Evolutionary conservation across 225 moss, liverwort and hornwort genomes (phyloP).

Genomic region (Bryum argenteum): DNA sequence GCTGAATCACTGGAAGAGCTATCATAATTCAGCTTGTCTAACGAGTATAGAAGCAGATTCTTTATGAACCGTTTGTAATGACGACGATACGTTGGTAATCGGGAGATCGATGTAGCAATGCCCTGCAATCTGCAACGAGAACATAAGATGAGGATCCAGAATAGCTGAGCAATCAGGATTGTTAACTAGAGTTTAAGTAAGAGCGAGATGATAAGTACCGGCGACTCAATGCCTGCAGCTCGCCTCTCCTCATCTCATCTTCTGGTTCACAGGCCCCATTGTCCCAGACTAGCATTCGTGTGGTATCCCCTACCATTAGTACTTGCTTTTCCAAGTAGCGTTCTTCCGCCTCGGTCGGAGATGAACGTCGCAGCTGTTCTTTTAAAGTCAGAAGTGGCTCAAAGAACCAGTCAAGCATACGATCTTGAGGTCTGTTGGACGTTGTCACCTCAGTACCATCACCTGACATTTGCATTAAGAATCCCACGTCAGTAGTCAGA

Average conservation of each 20-base stretch:
- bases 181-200: background rate
- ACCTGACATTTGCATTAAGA: slow-evolving; percentile 35
- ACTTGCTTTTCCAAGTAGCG: slow-evolving; percentile 71
- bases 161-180: background rate
- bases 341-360: slow-evolving; percentile 54
- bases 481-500: slow-evolving; percentile 9
- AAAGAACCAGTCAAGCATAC: slow-evolving; percentile 77
- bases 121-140: slow-evolving; percentile 64
- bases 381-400: slow-evolving; percentile 77
- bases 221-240: slow-evolving; percentile 71
- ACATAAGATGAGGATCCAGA: slow-evolving; percentile 9
- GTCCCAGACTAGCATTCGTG: slow-evolving; percentile 55
- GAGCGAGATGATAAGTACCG: slow-evolving; percentile 35
- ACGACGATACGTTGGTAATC: slow-evolving; percentile 70
- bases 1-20: slow-evolving; percentile 13
- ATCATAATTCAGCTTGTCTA: slow-evolving; percentile 35
- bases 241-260: slow-evolving; percentile 64
- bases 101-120: slow-evolving; percentile 64
- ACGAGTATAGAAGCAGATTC: slow-evolving; percentile 47
- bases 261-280: slow-evolving; percentile 72
- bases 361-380: slow-evolving; percentile 60
- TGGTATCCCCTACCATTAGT: slow-evolving; percentile 51
- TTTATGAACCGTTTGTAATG: slow-evolving; percentile 62
- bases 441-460: slow-evolving; percentile 72
- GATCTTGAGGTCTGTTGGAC: slow-evolving; percentile 72